Evolutionary conservation across 768 basidiomycete genomes (phyloP).

Genomic region (Neoboletus brunneissimus): DNA sequence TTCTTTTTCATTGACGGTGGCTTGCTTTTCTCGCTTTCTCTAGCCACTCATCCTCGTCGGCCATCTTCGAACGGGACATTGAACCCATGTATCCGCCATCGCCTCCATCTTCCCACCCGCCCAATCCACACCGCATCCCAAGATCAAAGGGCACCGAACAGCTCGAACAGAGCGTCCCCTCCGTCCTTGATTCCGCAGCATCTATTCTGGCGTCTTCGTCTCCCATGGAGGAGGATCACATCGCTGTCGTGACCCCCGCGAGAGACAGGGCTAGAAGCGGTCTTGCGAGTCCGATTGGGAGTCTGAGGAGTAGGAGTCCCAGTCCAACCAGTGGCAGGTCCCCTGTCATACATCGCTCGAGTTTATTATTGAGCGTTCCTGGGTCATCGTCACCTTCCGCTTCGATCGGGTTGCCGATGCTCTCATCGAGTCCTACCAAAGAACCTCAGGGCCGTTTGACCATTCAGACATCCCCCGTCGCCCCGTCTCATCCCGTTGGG

Average conservation of each 20-base stretch:
- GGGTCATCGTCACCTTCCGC: conserved; percentile 27
- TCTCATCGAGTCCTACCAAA: conserved; percentile 29
- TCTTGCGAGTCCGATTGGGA: conserved; percentile 62
- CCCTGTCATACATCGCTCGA: conserved; percentile 37
- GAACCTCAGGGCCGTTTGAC: conserved; percentile 20
- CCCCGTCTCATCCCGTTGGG: conserved; percentile 3
- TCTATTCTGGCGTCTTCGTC: conserved; percentile 54
- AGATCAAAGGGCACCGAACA: conserved; percentile 70
- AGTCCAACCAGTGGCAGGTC: conserved; percentile 49
- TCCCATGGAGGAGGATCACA: conserved; percentile 50
- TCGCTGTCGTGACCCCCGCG: conserved; percentile 62
- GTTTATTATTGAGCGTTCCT: conserved; percentile 51
- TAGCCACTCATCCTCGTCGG: conserved; percentile 74
- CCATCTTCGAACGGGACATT: conserved; percentile 91
- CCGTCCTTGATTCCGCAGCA: conserved; percentile 82
- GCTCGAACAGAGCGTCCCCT: conserved; percentile 77
- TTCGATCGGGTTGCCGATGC: conserved; percentile 20
- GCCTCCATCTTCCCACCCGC: conserved; percentile 38
- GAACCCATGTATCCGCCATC: conserved; percentile 50
- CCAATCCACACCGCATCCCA: conserved; percentile 71
- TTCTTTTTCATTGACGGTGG: conserved; percentile 7
- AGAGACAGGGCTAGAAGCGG: conserved; percentile 47
- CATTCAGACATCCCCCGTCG: conserved; percentile 25
- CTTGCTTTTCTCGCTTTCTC: neutral
- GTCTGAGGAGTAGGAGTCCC: conserved; percentile 62